Evolutionary conservation across 2,329 filamentous ascomycete species (phyloP), one percentile per base, ranked within the genome.

Genomic region (Paraphaeosphaeria sporulosa): DNA sequence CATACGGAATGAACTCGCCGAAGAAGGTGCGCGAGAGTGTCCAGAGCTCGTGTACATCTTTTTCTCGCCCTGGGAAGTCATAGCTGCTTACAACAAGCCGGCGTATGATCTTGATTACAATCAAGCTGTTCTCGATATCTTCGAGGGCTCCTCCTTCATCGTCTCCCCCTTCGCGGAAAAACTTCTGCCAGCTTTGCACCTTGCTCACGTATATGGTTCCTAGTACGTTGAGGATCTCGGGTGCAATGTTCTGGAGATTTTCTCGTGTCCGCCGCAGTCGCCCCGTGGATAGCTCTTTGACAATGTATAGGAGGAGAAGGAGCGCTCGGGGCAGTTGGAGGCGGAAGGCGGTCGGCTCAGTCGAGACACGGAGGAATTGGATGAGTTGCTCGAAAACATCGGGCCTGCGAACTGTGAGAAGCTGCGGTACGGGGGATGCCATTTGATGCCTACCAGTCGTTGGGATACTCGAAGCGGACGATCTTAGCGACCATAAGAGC

Each of bases 231-330:
- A 97, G 86, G 23, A 97, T 86, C 74, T 97, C 93, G 0, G 94
- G 92, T 0, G 93, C 88, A 32, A 92, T 85, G 1, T 88, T 87
- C 67, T 96, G 91, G 17, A 99, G 82, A 40, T 88, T 90, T 1
- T 89, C 88, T 70, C 94, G 89, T 0, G 90, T 93, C 64, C 87
- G 87, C 58, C 89, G 85, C 50, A 98, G 79, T 46, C 93, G 86
- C 2, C 91, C 94, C 0, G 91, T 94, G 0, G 91, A 89, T 6
- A 98, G 82, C 76, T 98, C 95, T 79, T 98, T 99, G 71, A 96
- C 89, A 30, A 97, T 88, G 50, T 94, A 90, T 15, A 98, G 83
- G 12, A 97, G 82, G 13, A 96, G 88, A 55, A 92, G 84, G 46
- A 98, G 84, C 8, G 88, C 86, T 50, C 93, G 89, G 25, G 87